Evolutionary conservation across 2,329 filamentous ascomycete species (phyloP).

Genomic region (Fusarium pilosicola): DNA sequence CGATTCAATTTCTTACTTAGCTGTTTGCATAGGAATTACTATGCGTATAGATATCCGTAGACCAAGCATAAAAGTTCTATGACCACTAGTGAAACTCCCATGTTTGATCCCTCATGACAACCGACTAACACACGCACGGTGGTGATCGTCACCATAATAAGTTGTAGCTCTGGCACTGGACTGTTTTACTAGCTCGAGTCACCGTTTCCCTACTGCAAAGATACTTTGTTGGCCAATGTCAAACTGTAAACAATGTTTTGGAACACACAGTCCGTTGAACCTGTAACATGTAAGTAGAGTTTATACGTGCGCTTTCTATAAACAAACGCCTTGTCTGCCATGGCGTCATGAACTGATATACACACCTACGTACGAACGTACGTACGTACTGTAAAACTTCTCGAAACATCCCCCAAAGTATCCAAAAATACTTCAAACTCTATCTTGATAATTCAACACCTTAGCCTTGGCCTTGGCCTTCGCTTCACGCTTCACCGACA

Average conservation of each 20-base stretch:
- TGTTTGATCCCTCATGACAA: background rate
- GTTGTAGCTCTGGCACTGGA: background rate
- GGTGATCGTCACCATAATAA: background rate
- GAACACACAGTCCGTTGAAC: background rate
- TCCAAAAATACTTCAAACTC: conserved; percentile 1
- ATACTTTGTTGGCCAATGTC: background rate
- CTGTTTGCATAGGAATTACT: background rate
- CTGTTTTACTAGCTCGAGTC: conserved; percentile 3
- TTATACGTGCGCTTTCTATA: background rate
- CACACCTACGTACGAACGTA: too few relatives aligned
- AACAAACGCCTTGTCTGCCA: background rate
- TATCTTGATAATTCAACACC: conserved; percentile 4
- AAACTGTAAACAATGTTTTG: conserved; percentile 7
- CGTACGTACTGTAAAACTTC: background rate
- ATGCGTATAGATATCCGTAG: background rate
- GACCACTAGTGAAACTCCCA: background rate
- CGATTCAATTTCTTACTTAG: too few relatives aligned
- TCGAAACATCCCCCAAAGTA: background rate
- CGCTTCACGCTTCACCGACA: conserved; percentile 42
- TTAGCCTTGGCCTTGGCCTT: background rate
- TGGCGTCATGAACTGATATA: conserved; percentile 5
- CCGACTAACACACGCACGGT: background rate
- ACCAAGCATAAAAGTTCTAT: background rate
- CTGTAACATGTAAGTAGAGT: conserved; percentile 6
- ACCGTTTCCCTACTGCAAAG: conserved; percentile 1